Evolutionary conservation across 2,329 filamentous ascomycete genomes (phyloP).

Genomic region (Fusarium nodosum): DNA sequence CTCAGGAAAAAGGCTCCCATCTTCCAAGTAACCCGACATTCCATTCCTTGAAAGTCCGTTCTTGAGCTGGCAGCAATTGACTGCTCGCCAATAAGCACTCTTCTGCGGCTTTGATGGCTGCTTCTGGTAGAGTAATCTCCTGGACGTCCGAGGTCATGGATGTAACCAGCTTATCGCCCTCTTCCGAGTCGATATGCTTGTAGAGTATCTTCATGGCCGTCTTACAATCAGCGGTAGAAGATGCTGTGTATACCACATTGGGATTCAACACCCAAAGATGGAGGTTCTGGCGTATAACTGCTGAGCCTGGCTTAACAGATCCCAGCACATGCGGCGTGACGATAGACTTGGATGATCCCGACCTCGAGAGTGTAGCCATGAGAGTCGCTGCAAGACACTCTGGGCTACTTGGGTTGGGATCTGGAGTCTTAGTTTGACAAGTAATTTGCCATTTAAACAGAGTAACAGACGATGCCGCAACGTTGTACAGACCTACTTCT

Average conservation of each 20-base stretch:
- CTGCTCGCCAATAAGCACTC: constrained; percentile 63
- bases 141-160: constrained; percentile 69
- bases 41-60: constrained; percentile 75
- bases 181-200: constrained; percentile 57
- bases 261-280: constrained; percentile 70
- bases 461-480: constrained; percentile 61
- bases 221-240: constrained; percentile 48
- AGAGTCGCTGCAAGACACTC: constrained; percentile 69
- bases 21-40: constrained; percentile 72
- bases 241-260: constrained; percentile 67
- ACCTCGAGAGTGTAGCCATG: constrained; percentile 66
- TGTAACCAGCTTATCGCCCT: constrained; percentile 65
- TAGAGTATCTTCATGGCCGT: constrained; percentile 69
- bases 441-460: constrained; percentile 71
- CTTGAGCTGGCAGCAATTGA: constrained; percentile 65
- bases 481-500: constrained; percentile 64
- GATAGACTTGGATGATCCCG: constrained; percentile 69
- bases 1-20: constrained; percentile 46
- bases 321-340: constrained; percentile 56
- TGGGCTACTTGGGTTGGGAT: constrained; percentile 56
- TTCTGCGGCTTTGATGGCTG: constrained; percentile 62
- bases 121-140: constrained; percentile 67
- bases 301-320: constrained; percentile 12
- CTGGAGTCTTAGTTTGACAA: constrained; percentile 53
- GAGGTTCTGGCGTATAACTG: constrained; percentile 51